Base-by-base conservation (phyloP, 139 green algal genomes). In the Axilococcus clingmanii region DNA sequence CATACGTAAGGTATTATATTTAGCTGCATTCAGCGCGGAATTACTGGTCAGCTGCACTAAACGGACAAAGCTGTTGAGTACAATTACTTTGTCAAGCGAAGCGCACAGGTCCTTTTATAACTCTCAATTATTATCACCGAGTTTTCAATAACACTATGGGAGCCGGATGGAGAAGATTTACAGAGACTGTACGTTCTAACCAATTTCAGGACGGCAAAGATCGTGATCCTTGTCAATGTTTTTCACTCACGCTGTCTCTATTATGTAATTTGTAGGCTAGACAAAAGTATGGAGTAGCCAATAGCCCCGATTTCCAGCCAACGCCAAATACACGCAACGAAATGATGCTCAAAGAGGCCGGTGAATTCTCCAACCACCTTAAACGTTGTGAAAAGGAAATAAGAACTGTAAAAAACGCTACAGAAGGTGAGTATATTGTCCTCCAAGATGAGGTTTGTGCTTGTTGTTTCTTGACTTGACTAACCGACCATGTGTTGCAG, bases 291-390 rank as follows among this genome's bases (percentile, higher is more conserved):
- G 55, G 77, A 41, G 29, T 85, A 7, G 46, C 61, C 16, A 75
- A 81, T 48, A 65, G 67, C 12, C n/a, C n/a, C n/a, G 57, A 66
- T 7, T 92, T 92, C 41, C 44, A 68, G 42, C 45, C 68, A 5
- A 93, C 85, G 0, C 71, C 64, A 35, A 94, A 94, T 57, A 66
- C 68, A 3, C 66, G 85, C 15, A 91, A 91, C 63, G 79, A 88
- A 50, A 67, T 75, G 25, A 94, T 94, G 85, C 69, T 93, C 33
- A 61, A 64, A 33, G 85, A 94, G 53, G 81, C 84, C 12, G 78
- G 69, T 4, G 68, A 85, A 15, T 94, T 94, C 63, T 77, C 79
- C 2, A 29, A 33, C 7, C 76, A 83, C 34, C 60, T 94, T 34
- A 65, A 64, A 34, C 51, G 67, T 7, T 71, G 88, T 19, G 81